A percentile compares a stretch with the other conserved stretches of the same genome.
Evolutionary conservation across 768 basidiomycete species (phyloP).

Genomic region (Cyclocybe aegerita): DNA sequence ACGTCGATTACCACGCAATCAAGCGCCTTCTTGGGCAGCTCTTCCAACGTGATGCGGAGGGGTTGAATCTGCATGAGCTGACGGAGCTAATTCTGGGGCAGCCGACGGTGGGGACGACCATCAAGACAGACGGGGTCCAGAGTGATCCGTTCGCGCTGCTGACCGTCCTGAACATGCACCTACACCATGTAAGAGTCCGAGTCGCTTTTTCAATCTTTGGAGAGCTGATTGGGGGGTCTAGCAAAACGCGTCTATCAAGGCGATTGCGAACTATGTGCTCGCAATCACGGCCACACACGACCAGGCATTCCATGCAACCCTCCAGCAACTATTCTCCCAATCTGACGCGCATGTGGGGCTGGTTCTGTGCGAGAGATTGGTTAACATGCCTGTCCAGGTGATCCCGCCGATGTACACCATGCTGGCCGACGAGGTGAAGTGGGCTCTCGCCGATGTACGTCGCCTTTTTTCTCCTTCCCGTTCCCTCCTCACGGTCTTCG

Average conservation of each 20-base stretch:
- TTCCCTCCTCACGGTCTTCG: neutral
- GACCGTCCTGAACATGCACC: conserved; percentile 83
- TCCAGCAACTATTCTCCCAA: conserved; percentile 54
- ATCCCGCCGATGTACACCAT: conserved; percentile 91
- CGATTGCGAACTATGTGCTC: conserved; percentile 70
- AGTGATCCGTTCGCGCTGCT: conserved; percentile 91
- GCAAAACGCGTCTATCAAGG: conserved; percentile 71
- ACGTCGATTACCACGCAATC: conserved; percentile 83
- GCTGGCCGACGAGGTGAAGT: conserved; percentile 80
- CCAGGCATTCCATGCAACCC: conserved; percentile 47
- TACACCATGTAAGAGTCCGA: conserved; percentile 31
- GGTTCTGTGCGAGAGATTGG: conserved; percentile 81
- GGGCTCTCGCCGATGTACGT: conserved; percentile 65
- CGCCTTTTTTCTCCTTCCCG: neutral
- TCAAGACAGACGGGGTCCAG: conserved; percentile 89
- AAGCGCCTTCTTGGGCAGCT: conserved; percentile 72
- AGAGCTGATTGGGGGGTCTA: conserved; percentile 23
- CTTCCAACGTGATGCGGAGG: conserved; percentile 72
- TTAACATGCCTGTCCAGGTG: conserved; percentile 96
- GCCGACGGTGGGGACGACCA: conserved; percentile 78
- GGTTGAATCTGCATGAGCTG: conserved; percentile 69
- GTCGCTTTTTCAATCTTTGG: neutral
- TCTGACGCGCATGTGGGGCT: conserved; percentile 68
- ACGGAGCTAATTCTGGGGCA: conserved; percentile 78
- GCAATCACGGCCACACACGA: conserved; percentile 53